phyloP scores from a whole-genome alignment of 176 grass and related monocot species.

The Avena insularis region DNA sequence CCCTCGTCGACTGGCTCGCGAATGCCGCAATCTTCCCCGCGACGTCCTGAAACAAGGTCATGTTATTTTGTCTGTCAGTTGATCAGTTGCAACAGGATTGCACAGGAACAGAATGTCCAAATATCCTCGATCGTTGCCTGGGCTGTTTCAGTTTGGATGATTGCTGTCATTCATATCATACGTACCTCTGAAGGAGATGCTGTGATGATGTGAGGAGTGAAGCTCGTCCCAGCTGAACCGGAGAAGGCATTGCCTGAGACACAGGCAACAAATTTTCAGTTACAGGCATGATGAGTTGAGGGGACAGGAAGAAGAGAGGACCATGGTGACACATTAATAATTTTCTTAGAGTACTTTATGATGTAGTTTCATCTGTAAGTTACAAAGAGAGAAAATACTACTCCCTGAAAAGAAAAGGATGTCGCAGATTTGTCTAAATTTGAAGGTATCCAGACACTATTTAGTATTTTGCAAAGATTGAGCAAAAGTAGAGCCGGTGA shows the following conservation, averaged over 20 bases:
- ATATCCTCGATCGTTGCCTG: background rate
- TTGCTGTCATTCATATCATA: background rate
- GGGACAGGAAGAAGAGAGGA: background rate
- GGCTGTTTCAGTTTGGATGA: background rate
- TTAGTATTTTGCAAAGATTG: no score
- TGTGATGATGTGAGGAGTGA: constrained; percentile 88
- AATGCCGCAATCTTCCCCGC: constrained; percentile 70
- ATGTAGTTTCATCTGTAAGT: no score
- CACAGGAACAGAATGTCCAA: background rate
- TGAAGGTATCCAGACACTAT: no score
- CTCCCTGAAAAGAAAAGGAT: no score
- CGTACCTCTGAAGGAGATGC: constrained; percentile 63
- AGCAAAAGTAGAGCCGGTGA: no score
- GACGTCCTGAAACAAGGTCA: constrained; percentile 48
- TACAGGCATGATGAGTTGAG: background rate
- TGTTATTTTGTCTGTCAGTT: background rate
- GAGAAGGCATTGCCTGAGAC: constrained; percentile 68
- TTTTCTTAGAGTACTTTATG: background rate
- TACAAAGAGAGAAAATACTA: no score
- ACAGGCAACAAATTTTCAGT: background rate
- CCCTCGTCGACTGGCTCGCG: constrained; percentile 62
- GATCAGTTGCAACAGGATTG: background rate
- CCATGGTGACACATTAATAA: background rate
- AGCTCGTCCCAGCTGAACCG: constrained; percentile 82
- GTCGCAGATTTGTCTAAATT: no score